Conservation (phyloP, 352 stramenopile genomes). For the Phytophthora aleatoria region DNA sequence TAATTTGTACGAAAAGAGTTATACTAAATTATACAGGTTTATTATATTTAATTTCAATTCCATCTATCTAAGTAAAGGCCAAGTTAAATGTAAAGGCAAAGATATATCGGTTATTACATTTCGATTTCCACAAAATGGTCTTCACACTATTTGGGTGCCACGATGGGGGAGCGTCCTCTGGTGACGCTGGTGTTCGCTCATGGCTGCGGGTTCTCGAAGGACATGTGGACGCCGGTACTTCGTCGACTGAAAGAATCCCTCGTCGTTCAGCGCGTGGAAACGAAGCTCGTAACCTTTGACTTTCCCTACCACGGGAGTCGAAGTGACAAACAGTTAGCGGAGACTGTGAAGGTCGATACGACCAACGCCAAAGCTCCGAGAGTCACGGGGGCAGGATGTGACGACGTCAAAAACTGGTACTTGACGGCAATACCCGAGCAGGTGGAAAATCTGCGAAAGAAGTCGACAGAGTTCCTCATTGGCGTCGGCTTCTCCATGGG, state of each 20-base stretch:
- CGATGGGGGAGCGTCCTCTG: constrained; percentile 9
- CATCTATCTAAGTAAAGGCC: too few relatives aligned
- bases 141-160: background rate
- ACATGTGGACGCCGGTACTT: constrained; percentile 46
- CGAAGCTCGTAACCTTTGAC: constrained; percentile 39
- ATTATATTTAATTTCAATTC: too few relatives aligned
- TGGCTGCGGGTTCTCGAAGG: constrained; percentile 45
- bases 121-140: too few relatives aligned
- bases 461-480: constrained; percentile 29
- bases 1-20: too few relatives aligned
- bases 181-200: constrained; percentile 47
- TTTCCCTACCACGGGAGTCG: constrained; percentile 45
- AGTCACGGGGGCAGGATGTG: constrained; percentile 14
- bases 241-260: constrained; percentile 21
- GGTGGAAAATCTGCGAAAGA: constrained; percentile 9
- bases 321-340: constrained; percentile 17
- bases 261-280: constrained; percentile 24
- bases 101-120: too few relatives aligned
- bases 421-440: constrained; percentile 11
- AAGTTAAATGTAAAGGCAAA: too few relatives aligned
- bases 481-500: constrained; percentile 55
- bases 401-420: constrained; percentile 24
- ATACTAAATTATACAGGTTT: too few relatives aligned
- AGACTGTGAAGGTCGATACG: constrained; percentile 25
- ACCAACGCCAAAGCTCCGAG: constrained; percentile 22